Evolutionary conservation across 768 basidiomycete genomes (phyloP), one percentile per base, ranked within the genome.

Genomic region (Mycena galopus): DNA sequence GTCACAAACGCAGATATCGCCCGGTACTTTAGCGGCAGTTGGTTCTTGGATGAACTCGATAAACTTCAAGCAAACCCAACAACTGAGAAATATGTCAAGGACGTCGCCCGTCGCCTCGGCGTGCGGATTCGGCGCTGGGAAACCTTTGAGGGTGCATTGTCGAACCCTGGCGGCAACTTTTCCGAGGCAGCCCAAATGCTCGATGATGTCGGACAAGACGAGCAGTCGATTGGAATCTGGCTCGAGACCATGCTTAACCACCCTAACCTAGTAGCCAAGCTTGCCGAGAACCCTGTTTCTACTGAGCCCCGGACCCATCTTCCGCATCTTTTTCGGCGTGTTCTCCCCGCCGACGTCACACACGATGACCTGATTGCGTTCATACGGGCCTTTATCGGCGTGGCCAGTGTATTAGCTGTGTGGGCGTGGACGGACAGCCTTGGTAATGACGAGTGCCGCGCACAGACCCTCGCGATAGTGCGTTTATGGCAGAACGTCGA

Each of bases 401-500:
- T 94, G 10, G 86, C 90, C 3, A 85, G 86, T 61, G 89, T 94
- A 17, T 81, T 95, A 17, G 90, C 90, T 2, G 92, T 93, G 37
- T 92, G 91, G 77, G 92, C 93, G 4, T 96, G 93, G 92, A 89
- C 94, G 16, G 94, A 95, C 75, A 93, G 93, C 78, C 82, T 93
- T 23, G 91, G 91, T 0, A 88, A 91, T 65, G 87, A 89, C 67
- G 81, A 81, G 16, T 92, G 92, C 76, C 87, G 92, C 14, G 91
- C 93, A 75, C 87, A 91, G 57, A 85, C 88, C 1, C 81, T 95
- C 10, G 89, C 87, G 9, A 84, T 94, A 19, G 69, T 95, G 63
- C 86, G 88, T 7, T 67, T 93, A 27, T 93, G 92, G 92, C 92
- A 93, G 81, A 82, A 82, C 30, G 81, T 89, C 29, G 88, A 92